Base-by-base conservation (phyloP, 2,329 filamentous ascomycete species). In the Botrytis elliptica region DNA sequence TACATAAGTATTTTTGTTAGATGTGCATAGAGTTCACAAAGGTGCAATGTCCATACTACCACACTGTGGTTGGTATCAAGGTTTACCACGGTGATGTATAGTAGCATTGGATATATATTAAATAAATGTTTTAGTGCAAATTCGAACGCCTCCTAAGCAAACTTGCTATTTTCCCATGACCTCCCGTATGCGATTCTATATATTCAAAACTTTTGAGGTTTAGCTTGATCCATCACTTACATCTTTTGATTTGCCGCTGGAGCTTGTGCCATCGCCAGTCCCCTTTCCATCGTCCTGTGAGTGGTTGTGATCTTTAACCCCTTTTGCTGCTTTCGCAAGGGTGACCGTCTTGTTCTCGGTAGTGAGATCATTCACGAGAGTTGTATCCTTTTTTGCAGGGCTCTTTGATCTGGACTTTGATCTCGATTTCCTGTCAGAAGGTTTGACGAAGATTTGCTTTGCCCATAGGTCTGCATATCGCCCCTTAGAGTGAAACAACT, bases 391-490 rank as follows among this genome's bases (percentile, higher is more conserved):
- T 64, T 79, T 80, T 55, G 77, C 73, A 8, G 78, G 75, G 65
- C 75, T 81, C 64, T 75, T 76, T 60, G 78, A 78, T 73, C 75
- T 76, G 10, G 75, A 74, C 60, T 74, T 77, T 63, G 77, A 78
- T 70, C 75, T 76, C 3, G 75, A 74, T 42, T 74, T 75, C 14
- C 76, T 75, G 29, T 72, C 70, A 20, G 71, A 64, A 42, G 80
- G 78, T 67, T 77, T 80, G 25, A 80, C 76, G 44, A 80, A 79
- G 9, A 81, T 80, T 72, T 88, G 86, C 65, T 84, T 86, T 29
- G 81, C 81, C 88, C 88, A 90, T 4, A 90, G 75, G 40, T 85
- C 81, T 55, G 82, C 80, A 73, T 89, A 90, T 75, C 84, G 84
- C 1, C 87, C 87, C 4, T 83, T 83, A n/a, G 76, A 74, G 33